These are phyloP conservation scores for Moesziomyces globuligerus DNA, from an alignment of 1,284 basidiomycete genomes.

Conservation along the genomic window DNA sequence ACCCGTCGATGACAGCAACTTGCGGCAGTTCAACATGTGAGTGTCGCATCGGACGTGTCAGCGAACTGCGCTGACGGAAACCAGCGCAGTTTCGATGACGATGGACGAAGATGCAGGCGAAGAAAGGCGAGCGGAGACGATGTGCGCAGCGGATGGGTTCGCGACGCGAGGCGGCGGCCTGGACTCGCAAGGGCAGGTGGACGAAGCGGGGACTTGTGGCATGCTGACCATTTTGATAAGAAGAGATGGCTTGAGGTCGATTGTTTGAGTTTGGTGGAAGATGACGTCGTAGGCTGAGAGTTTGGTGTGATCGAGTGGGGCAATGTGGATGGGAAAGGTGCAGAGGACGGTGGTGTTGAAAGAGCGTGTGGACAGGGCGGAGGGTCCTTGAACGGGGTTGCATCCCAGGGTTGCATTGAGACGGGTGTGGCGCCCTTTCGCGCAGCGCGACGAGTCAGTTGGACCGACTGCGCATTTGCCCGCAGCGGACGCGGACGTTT, in stretches of 20 bases:
- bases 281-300: background rate
- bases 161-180: slow-evolving; percentile 14
- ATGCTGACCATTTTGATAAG: slow-evolving; percentile 42
- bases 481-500: background rate
- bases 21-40: background rate
- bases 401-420: too few species aligned
- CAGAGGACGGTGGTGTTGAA: background rate
- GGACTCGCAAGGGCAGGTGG: slow-evolving; percentile 3
- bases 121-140: background rate
- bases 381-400: too few species aligned
- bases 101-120: background rate
- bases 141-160: slow-evolving; percentile 1
- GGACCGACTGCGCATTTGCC: background rate
- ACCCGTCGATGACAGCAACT: background rate
- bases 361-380: background rate
- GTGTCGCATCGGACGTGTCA: background rate
- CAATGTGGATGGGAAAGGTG: background rate
- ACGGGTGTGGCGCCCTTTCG: too few species aligned
- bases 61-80: background rate
- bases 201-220: slow-evolving; percentile 11
- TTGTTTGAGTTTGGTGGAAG: background rate
- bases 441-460: background rate
- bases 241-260: slow-evolving; percentile 5
- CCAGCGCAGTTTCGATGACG: background rate
- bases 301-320: background rate